Evolutionary conservation across 2,329 filamentous ascomycete genomes (phyloP), one percentile per base, ranked within the genome.

Genomic region (Aspergillus ruber): DNA sequence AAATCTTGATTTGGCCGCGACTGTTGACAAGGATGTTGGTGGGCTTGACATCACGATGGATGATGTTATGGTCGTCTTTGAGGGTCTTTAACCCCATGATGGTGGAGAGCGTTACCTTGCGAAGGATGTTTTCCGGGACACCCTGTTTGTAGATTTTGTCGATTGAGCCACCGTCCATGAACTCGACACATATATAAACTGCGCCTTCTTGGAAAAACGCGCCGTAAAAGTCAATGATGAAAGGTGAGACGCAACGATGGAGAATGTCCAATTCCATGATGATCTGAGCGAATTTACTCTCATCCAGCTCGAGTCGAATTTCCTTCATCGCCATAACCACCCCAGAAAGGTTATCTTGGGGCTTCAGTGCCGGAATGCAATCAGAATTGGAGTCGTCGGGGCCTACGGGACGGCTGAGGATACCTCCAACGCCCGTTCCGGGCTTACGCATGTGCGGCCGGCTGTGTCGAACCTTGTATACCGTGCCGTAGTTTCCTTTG

Each of bases 261-360:
- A 98, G 76, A 53, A 98, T 91, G 61, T 98, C 89, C 42, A 98
- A 77, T 70, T 98, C 93, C 81, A 97, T 98, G 59, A 97, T 86
- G 62, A 98, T 98, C 33, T 91, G 90, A 6, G 88, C 85, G 64
- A 98, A 95, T 68, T 98, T 98, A 53, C 89, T 86, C 67, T 98
- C 93, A 62, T 98, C 93, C 45, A 98, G 77, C 68, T 98, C 93
- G 8, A 98, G 76, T 17, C 93, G 83, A 59, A 98, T 94, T 70
- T 98, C 93, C 68, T 98, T 98, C 93, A 98, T 98, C 12, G 93
- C 93, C 93, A 98, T 97, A 50, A 95, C 77, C 43, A 87, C 81
- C 15, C 91, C 90, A 0, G 72, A 66, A 9, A 68, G 56, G 25
- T 61, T 59, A 46, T 64, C 63, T 15, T 59, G 49, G 1, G 52